These are phyloP conservation scores for Agaricus sinodeliciosus DNA, from an alignment of 768 basidiomycete genomes.

Conservation along the genomic window DNA sequence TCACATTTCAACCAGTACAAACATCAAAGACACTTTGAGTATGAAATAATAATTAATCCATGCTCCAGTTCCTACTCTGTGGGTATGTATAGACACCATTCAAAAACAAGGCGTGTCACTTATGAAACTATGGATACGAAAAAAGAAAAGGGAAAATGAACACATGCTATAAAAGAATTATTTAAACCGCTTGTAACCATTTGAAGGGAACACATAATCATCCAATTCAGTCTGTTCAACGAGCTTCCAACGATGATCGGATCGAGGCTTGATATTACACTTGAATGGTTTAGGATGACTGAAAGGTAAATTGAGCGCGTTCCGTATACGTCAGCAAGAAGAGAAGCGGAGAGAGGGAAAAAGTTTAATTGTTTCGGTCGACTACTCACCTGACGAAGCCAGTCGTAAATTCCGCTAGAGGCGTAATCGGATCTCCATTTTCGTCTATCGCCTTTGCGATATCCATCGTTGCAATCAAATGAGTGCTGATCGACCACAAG, in stretches of 20 bases:
- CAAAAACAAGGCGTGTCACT: too few species aligned
- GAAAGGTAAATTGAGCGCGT: not conserved
- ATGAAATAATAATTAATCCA: too few species aligned
- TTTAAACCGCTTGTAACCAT: not conserved
- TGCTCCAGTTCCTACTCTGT: too few species aligned
- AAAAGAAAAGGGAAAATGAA: not conserved
- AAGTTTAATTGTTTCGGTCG: not conserved
- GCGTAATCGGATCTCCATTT: conserved; percentile 33
- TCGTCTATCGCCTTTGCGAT: conserved; percentile 35
- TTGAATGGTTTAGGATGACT: conserved; percentile 49
- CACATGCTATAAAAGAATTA: not conserved
- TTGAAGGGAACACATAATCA: not conserved
- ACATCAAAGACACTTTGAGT: too few species aligned
- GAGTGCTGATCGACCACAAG: conserved; percentile 39
- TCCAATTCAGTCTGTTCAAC: conserved; percentile 23
- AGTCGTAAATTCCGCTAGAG: conserved; percentile 28
- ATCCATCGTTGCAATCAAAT: conserved; percentile 38
- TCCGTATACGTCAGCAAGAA: not conserved
- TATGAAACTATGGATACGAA: too few species aligned
- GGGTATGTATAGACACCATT: too few species aligned
- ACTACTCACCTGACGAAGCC: conserved; percentile 40
- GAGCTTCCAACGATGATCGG: conserved; percentile 21
- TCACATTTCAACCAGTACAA: too few species aligned
- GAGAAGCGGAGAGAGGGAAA: not conserved
- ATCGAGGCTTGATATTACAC: conserved; percentile 41